Evolutionary conservation across 2,329 filamentous ascomycete genomes (phyloP), one percentile per base, ranked within the genome.

Genomic region (Pseudocercospora fuligena): DNA sequence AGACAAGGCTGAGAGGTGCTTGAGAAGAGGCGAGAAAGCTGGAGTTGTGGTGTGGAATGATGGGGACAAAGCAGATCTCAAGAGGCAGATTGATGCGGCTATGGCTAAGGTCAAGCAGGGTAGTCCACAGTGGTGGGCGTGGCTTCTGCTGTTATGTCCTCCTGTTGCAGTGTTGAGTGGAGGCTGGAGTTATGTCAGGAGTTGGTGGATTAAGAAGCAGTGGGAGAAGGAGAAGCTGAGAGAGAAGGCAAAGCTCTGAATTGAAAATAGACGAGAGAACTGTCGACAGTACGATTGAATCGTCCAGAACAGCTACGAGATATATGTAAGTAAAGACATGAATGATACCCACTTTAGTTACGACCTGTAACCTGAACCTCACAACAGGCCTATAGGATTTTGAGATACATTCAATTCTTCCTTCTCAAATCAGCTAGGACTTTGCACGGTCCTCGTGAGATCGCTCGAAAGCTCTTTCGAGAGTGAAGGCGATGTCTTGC

Each of bases 41-140:
- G 94, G 94, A 0, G 86, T 93, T 3, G 92, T 97, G 36, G 86
- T 99, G 25, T 95, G 92, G 92, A 99, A 99, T 80, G 94, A 98
- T 80, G 88, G 87, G 2, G 88, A 88, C 56, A 89, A 84, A 75
- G 89, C 88, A 40, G 88, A 93, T 69, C 78, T 99, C 75, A 86
- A 87, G 79, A 79, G 76, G 60, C 88, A 92, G 78, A 82, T 98
- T 11, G 84, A 85, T 60, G 82, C 81, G 66, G 91, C 89, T 7
- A 88, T 98, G 82, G 76, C 74, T 3, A 84, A 85, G 67, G 81
- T 97, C 43, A 84, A 83, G 73, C 82, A 75, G 54, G 80, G 81
- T 19, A 95, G 90, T 78, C 92, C 92, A 6, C 80, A 82, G 68
- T 96, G 93, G 92, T 98, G 95, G 94, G 88, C 88, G n/a, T 90